Evolutionary conservation across 2,329 filamentous ascomycete species (phyloP).

Genomic region (Colletotrichum spinosum): DNA sequence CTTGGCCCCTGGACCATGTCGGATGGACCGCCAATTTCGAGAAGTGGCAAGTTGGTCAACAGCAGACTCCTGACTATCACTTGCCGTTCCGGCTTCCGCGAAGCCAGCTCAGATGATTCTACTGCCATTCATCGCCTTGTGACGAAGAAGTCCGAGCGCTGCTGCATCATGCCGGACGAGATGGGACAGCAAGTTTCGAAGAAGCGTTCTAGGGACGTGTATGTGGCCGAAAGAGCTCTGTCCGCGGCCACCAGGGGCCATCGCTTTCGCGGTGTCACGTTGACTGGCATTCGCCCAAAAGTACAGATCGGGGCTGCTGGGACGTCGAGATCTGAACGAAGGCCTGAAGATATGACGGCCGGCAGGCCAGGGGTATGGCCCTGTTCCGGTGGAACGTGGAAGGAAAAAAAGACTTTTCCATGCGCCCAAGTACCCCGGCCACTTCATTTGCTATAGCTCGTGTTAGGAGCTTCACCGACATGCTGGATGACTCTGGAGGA

Average conservation of each 20-base stretch:
- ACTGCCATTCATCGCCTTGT: slow-evolving; percentile 5
- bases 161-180: slow-evolving; percentile 6
- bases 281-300: not conserved
- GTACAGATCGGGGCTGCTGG: slow-evolving; percentile 8
- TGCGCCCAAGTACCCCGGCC: slow-evolving; percentile 27
- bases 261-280: not conserved
- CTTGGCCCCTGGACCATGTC: slow-evolving; percentile 34
- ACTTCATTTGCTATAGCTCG: slow-evolving; percentile 35
- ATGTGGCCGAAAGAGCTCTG: too few relatives aligned
- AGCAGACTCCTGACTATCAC: slow-evolving; percentile 29
- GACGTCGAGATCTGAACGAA: slow-evolving; percentile 4
- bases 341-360: slow-evolving; percentile 17
- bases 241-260: too few relatives aligned
- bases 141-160: slow-evolving; percentile 28
- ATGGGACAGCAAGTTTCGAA: not conserved
- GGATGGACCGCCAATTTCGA: slow-evolving; percentile 31
- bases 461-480: slow-evolving; percentile 33
- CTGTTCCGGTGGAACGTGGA: not conserved
- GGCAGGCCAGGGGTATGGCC: slow-evolving; percentile 14
- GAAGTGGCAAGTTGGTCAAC: slow-evolving; percentile 29
- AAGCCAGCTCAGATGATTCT: slow-evolving; percentile 14
- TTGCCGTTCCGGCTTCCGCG: slow-evolving; percentile 34
- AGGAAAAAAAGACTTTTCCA: slow-evolving; percentile 20
- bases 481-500: slow-evolving; percentile 32
- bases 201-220: not conserved